Base-by-base conservation (phyloP, 148 eudicot genomes). In the Rhododendron vialii region DNA sequence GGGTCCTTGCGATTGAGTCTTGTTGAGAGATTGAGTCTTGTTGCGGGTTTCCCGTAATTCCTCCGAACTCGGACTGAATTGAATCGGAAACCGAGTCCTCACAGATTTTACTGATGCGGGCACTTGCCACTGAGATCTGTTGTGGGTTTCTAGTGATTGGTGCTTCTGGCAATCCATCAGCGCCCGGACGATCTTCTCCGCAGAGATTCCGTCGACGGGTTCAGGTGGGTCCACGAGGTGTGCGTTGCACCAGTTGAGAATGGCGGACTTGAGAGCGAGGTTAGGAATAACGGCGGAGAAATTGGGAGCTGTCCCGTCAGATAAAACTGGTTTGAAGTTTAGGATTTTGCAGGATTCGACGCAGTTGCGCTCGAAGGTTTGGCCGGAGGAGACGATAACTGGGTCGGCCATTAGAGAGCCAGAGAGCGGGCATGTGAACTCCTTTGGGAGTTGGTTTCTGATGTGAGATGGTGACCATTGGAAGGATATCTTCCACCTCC, bases 311-410 rank as follows among this genome's bases (percentile, higher is more conserved):
- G 98, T 89, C 17, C 95, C 95, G 65, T 94, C 96, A 15, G 90
- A 18, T 7, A 95, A 85, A 59, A 86, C 48, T 7, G 97, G 99
- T 8, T 41, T 80, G 84, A 89, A 92, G 11, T 87, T 85, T 0
- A 96, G 85, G 20, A 87, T 87, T 38, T 88, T 91, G 85, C 97
- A 96, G 38, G 95, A 96, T 3, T 76, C 81, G 6, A 94, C 93
- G 78, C 96, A 96, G 87, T 89, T 91, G 41, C 96, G 92, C 17
- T 96, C 99, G 86, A 95, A 94, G 3, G 99, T 94, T 65, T 94
- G 97, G 83, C 99, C 98, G 20, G 98, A 92, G 69, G 98, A 89
- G 73, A 95, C 92, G 7, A 96, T 93, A 1, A 95, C 99, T 5
- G 98, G 99, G 87, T 96, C 99, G 12, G 92, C 92, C 98, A 96